Percentiles rank a stretch among this genome's conserved stretches.
Evolutionary conservation across 2,329 filamentous ascomycete species (phyloP).

Genomic region (Cladophialophora immunda): DNA sequence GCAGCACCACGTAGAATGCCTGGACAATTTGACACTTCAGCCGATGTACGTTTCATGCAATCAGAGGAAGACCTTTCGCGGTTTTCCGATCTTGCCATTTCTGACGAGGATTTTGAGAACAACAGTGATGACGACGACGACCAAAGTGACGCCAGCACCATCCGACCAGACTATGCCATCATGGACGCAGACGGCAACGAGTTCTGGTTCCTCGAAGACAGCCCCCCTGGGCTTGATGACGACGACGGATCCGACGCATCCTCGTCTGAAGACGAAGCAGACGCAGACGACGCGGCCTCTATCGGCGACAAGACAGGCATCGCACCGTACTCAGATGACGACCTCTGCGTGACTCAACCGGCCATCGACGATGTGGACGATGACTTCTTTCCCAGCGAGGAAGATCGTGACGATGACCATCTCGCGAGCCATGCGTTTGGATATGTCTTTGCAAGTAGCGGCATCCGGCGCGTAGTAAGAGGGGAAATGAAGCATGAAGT

Average conservation of each 20-base stretch:
- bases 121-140: slow-evolving; percentile 36
- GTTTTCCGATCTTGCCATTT: slow-evolving; percentile 59
- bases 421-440: slow-evolving; percentile 82
- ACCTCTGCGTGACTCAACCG: slow-evolving; percentile 86
- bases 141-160: slow-evolving; percentile 38
- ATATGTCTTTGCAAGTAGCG: slow-evolving; percentile 87
- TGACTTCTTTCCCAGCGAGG: slow-evolving; percentile 78
- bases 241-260: slow-evolving; percentile 62
- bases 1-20: slow-evolving; percentile 49
- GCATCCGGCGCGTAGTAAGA: slow-evolving; percentile 77
- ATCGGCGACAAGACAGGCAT: slow-evolving; percentile 70
- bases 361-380: slow-evolving; percentile 86
- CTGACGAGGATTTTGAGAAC: slow-evolving; percentile 53
- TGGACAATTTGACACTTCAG: slow-evolving; percentile 41
- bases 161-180: slow-evolving; percentile 46
- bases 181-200: slow-evolving; percentile 52
- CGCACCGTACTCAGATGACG: slow-evolving; percentile 66
- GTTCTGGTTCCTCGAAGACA: slow-evolving; percentile 55
- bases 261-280: slow-evolving; percentile 43
- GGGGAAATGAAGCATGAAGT: slow-evolving; percentile 85
- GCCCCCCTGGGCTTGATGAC: slow-evolving; percentile 48
- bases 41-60: slow-evolving; percentile 50
- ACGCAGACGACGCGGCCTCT: slow-evolving; percentile 58
- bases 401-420: slow-evolving; percentile 81
- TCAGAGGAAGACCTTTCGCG: slow-evolving; percentile 50